Base-by-base conservation (phyloP, 352 stramenopile species). In the Phytophthora quininea region DNA sequence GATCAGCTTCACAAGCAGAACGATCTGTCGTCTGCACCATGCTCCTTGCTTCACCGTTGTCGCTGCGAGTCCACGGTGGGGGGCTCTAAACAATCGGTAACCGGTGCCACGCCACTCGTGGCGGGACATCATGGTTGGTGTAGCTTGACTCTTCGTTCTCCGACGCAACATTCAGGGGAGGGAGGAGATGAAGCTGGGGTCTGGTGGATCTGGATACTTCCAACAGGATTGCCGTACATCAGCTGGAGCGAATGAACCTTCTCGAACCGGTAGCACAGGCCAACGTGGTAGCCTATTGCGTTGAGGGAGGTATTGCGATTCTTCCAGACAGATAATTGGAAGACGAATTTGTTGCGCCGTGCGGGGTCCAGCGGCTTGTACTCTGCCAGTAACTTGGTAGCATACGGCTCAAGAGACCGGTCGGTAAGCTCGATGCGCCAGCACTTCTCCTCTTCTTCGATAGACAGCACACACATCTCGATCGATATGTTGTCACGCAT, bases 121-220 rank as follows among this genome's bases (percentile, higher is more conserved):
- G 19, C 19, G 19, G 19, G 0, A 24, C 19, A 24, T 24, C 19
- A 24, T 24, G 19, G 19, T 24, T 24, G 19, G 19, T 24, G 19
- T 24, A 24, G 19, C 19, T 24, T 24, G 19, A 24, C 19, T 24
- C 19, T 24, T 24, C 19, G 19, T 24, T 24, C 19, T 24, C 19
- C 19, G 19, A 24, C 19, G 19, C 19, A 24, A 24, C 19, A 24
- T 24, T 0, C 19, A 24, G 19, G 19, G 19, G 19, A 24, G 19
- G 19, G 19, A 24, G 19, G 0, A 24, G 0, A 24, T 24, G 19
- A 24, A 24, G 19, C 19, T 24, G 19, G 19, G 0, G 19, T 24
- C 19, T 24, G 19, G 19, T 33, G 45, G 14, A 50, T 35, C 48
- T 58, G 46, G 27, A 35, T 15, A 24, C 35, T 66, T 51, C 62